phyloP scores from a whole-genome alignment of 2,329 filamentous ascomycete species.

The Beauveria australis region DNA sequence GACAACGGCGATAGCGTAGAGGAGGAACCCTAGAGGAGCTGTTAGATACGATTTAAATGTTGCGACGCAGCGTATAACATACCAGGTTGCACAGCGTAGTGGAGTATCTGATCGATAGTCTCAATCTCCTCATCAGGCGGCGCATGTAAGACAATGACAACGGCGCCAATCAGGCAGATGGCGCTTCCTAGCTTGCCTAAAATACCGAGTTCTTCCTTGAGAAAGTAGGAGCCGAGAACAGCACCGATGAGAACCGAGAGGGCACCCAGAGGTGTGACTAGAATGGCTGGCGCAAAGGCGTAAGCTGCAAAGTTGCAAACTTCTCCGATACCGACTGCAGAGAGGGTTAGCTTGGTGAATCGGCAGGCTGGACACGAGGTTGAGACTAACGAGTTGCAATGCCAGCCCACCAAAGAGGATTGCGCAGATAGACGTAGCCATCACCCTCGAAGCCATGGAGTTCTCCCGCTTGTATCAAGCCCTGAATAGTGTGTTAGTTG shows the following conservation, averaged over 20 bases:
- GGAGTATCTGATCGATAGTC: slow-evolving; percentile 84
- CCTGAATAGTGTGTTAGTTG: slow-evolving; percentile 39
- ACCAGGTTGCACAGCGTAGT: slow-evolving; percentile 89
- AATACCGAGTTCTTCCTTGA: slow-evolving; percentile 82
- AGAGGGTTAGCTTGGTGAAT: slow-evolving; percentile 16
- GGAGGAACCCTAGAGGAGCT: slow-evolving; percentile 62
- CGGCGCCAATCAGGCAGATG: slow-evolving; percentile 89
- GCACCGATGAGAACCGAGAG: slow-evolving; percentile 92
- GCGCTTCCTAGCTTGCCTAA: slow-evolving; percentile 92
- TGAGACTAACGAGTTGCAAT: slow-evolving; percentile 71
- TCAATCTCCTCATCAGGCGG: slow-evolving; percentile 87
- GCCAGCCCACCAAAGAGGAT: slow-evolving; percentile 95
- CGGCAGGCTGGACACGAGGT: neutral
- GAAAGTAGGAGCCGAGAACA: slow-evolving; percentile 88
- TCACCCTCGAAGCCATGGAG: slow-evolving; percentile 94
- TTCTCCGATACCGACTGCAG: slow-evolving; percentile 79
- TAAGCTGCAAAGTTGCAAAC: slow-evolving; percentile 97
- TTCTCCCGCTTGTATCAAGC: slow-evolving; percentile 83
- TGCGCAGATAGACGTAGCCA: slow-evolving; percentile 87
- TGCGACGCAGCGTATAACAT: slow-evolving; percentile 16
- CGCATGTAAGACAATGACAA: slow-evolving; percentile 95
- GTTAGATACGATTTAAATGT: slow-evolving; percentile 15
- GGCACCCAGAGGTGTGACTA: slow-evolving; percentile 90
- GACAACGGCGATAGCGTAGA: slow-evolving; percentile 74
- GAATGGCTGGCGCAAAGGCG: slow-evolving; percentile 95